Evolutionary conservation across 75 land plant genomes (phyloP).

Genomic region (Cunninghamia lanceolata): DNA sequence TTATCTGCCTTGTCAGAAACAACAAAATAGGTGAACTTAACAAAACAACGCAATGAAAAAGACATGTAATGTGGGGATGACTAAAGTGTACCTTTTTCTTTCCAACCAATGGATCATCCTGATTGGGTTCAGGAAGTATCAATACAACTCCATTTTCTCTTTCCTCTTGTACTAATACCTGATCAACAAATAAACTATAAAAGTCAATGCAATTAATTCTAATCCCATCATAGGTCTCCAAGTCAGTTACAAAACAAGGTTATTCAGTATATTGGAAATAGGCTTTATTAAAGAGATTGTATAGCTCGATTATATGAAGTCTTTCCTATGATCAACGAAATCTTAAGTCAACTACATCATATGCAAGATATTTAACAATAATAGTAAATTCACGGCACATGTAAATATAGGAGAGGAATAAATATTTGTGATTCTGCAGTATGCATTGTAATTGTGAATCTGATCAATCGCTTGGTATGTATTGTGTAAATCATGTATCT

Average conservation of each 20-base stretch:
- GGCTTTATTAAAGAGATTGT: background rate
- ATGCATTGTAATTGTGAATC: background rate
- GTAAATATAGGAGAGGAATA: background rate
- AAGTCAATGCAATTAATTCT: background rate
- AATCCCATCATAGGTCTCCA: background rate
- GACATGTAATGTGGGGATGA: background rate
- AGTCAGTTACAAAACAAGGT: background rate
- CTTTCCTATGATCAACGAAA: background rate
- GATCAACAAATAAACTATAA: background rate
- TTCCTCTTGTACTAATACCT: background rate
- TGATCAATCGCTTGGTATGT: background rate
- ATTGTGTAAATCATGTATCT: too few species aligned
- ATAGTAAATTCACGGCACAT: background rate
- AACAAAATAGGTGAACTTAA: background rate
- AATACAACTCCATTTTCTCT: constrained; percentile 2
- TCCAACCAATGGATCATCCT: constrained; percentile 7
- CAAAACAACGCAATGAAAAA: background rate
- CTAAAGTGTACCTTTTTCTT: background rate
- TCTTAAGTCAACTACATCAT: background rate
- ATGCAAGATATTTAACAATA: background rate
- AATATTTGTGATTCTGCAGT: background rate
- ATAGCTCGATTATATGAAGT: background rate
- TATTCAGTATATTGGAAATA: background rate
- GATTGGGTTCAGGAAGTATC: background rate
- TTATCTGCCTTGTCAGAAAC: background rate